Evolutionary conservation across 306 rosid genomes (phyloP).

Genomic region (Adenanthera pavonina): DNA sequence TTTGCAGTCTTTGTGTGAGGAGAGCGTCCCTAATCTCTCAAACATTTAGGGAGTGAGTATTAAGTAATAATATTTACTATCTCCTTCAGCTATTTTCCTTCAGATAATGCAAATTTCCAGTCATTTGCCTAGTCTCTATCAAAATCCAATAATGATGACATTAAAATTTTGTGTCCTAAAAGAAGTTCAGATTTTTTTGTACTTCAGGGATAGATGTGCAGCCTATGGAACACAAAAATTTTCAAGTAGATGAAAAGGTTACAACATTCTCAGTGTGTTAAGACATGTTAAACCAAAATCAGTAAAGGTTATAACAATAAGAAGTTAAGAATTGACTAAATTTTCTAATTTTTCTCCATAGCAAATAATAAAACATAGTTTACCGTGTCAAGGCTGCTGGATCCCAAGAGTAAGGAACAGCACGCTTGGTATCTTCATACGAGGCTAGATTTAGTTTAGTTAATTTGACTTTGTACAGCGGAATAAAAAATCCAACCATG

Average conservation of each 20-base stretch:
- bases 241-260: neutral
- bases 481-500: slow-evolving; percentile 81
- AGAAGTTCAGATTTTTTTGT: neutral
- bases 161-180: neutral
- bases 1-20: too few species aligned
- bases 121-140: too few species aligned
- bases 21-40: too few species aligned
- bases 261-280: neutral
- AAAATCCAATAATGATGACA: neutral
- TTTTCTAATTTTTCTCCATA: neutral
- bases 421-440: slow-evolving; percentile 73
- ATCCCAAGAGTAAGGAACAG: slow-evolving; percentile 97
- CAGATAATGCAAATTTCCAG: too few species aligned
- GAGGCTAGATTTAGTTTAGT: slow-evolving; percentile 58
- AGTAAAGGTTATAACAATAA: neutral
- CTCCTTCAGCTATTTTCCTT: too few species aligned
- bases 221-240: neutral
- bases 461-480: slow-evolving; percentile 67
- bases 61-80: too few species aligned
- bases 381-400: slow-evolving; percentile 91
- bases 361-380: slow-evolving; percentile 26
- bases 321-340: slow-evolving; percentile 1
- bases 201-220: neutral
- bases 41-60: too few species aligned
- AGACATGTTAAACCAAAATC: slow-evolving; percentile 25